phyloP scores from a whole-genome alignment of 805 yeast genomes.

The Saccharomycodes ludwigii region DNA sequence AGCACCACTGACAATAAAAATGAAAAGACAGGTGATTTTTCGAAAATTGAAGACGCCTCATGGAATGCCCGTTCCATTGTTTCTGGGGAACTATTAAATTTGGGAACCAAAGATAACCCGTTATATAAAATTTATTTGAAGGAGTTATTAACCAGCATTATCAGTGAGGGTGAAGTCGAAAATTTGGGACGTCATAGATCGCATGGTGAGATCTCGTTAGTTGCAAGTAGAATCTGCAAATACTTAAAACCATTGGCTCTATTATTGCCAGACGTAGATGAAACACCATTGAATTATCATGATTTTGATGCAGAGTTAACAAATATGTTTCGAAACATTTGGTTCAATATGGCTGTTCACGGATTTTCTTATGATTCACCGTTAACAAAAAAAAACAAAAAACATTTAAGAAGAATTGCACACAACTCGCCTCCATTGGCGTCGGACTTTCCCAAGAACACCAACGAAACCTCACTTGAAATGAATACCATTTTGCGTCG shows the following conservation, averaged over 20 bases:
- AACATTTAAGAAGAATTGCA: conserved; percentile 58
- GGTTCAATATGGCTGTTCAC: conserved; percentile 91
- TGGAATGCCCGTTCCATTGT: conserved; percentile 39
- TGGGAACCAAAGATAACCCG: conserved; percentile 25
- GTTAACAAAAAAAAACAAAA: conserved; percentile 34
- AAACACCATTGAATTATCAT: conserved; percentile 27
- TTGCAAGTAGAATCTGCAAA: conserved; percentile 54
- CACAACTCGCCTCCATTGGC: conserved; percentile 81
- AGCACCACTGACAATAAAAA: conserved; percentile 32
- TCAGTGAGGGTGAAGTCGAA: conserved; percentile 70
- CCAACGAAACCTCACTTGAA: conserved; percentile 85
- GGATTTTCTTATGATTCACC: conserved; percentile 62
- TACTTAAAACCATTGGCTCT: conserved; percentile 65
- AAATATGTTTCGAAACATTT: conserved; percentile 66
- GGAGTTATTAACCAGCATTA: conserved; percentile 54
- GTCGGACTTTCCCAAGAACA: conserved; percentile 63
- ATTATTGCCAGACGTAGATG: conserved; percentile 48
- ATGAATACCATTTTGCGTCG: conserved; percentile 82
- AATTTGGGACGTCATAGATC: conserved; percentile 69
- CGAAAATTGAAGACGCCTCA: conserved; percentile 31
- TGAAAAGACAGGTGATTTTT: conserved; percentile 25
- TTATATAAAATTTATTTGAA: conserved; percentile 45
- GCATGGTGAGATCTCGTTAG: conserved; percentile 54
- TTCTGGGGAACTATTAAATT: conserved; percentile 22
- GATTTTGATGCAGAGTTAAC: conserved; percentile 37